Evolutionary conservation across 2,329 filamentous ascomycete species (phyloP), one percentile per base, ranked within the genome.

Genomic region (Coniosporium tulheliwenetii): DNA sequence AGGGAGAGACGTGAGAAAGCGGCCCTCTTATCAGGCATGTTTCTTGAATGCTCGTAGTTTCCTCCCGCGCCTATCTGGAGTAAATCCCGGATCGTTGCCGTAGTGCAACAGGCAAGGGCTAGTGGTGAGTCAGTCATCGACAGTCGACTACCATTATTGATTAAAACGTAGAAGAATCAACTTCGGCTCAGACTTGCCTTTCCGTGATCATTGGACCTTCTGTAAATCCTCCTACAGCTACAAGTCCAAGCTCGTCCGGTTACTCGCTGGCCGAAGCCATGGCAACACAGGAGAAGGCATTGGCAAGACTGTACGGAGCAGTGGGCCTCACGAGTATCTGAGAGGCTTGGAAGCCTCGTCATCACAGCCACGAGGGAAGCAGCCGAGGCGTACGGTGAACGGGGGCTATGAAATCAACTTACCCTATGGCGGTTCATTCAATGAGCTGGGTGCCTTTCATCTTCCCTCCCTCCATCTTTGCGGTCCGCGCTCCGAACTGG

Each of bases 401-500:
- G 19, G 19, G 4, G 7, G 19, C 19, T 15, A 37, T 19, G n/a
- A 37, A 2, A 26, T 15, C 4, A 37, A 26, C 19, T 37, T 8
- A 10, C 36, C 12, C 13, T 15, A 10, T 14, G 12, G 36, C 16
- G 12, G n/a, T 58, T 50, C 61, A 31, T 49, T 53, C 36, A 70
- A 47, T 9, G 19, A 60, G 43, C 12, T 65, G 58, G 1, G 66
- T 70, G 15, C 67, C 67, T 46, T 68, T 70, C 0, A 58, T 63
- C 45, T 58, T 65, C 8, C 64, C 62, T 1, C 58, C 63, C 42
- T 67, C 63, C 67, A 70, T 70, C 50, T 65, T 64, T 7, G 61
- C 61, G 10, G 61, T 65, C 7, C 61, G 54, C 5, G 61, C 57
- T 31, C 61, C 61, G 39, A 65, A 64, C 48, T 65, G 62, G 14